Percentiles rank a stretch among this genome's conserved stretches.
Evolutionary conservation across 345 rosid species (phyloP).

Genomic region (Hevea brasiliensis): DNA sequence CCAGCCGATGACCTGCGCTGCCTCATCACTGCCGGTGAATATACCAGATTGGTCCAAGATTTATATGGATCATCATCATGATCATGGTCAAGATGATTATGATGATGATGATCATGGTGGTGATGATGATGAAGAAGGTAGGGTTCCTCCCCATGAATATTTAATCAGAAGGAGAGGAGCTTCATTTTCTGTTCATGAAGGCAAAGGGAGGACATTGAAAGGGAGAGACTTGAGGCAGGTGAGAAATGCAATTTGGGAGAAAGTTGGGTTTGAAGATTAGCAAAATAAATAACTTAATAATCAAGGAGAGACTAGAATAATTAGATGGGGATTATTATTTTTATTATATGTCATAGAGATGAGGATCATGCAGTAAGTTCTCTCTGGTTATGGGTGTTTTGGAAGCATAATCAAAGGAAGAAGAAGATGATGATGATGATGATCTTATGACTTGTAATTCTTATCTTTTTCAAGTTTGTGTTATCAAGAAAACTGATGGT

Average conservation of each 20-base stretch:
- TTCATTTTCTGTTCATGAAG: slow-evolving; percentile 50
- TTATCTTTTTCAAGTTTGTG: too few relatives aligned
- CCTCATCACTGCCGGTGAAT: slow-evolving; percentile 62
- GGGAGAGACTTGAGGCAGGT: slow-evolving; percentile 51
- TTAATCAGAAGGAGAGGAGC: slow-evolving; percentile 44
- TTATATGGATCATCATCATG: slow-evolving; percentile 36
- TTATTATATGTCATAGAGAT: background rate
- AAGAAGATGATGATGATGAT: background rate
- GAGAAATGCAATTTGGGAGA: slow-evolving; percentile 50
- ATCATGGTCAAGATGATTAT: slow-evolving; percentile 3
- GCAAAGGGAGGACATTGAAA: slow-evolving; percentile 49
- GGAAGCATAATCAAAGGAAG: slow-evolving; percentile 6
- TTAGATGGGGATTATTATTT: background rate
- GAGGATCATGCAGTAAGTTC: background rate
- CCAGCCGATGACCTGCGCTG: slow-evolving; percentile 25
- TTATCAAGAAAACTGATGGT: too few relatives aligned
- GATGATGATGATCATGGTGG: slow-evolving; percentile 2
- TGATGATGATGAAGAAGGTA: slow-evolving; percentile 1
- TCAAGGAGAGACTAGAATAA: background rate
- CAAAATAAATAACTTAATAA: too few relatives aligned
- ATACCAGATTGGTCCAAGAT: slow-evolving; percentile 86
- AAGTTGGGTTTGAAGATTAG: slow-evolving; percentile 50
- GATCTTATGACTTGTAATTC: background rate
- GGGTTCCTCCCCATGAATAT: slow-evolving; percentile 46
- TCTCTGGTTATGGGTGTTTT: slow-evolving; percentile 5